A percentile compares a stretch with the other conserved stretches of the same genome.
phyloP scores from a whole-genome alignment of 148 eudicot species.

The Pharnaceum exiguum region DNA sequence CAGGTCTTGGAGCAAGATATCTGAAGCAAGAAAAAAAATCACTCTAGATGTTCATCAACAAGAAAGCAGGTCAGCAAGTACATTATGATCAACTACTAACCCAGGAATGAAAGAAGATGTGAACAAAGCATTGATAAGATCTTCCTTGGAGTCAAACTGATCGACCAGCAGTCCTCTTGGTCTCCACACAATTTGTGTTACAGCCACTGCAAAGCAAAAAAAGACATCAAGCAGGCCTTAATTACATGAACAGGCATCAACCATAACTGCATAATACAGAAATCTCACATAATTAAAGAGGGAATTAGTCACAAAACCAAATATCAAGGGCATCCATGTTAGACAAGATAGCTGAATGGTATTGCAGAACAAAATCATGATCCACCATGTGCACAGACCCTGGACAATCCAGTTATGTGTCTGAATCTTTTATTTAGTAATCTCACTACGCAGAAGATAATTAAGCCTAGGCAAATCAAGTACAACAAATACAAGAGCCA shows the following conservation, averaged over 20 bases:
- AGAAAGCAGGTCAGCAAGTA: neutral
- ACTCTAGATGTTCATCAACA: constrained; percentile 6
- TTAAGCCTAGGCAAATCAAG: no score
- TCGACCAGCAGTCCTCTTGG: constrained; percentile 91
- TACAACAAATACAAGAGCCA: no score
- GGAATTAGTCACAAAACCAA: no score
- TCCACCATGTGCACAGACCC: no score
- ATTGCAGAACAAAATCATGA: no score
- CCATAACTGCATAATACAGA: no score
- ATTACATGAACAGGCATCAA: neutral
- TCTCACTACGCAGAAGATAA: no score
- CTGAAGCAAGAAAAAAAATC: constrained; percentile 22
- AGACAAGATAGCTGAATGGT: no score
- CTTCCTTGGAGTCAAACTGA: constrained; percentile 95
- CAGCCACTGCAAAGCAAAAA: constrained; percentile 63
- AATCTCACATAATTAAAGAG: no score
- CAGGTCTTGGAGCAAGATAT: constrained; percentile 97
- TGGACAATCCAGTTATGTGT: no score
- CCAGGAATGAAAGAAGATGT: constrained; percentile 99
- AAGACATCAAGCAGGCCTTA: constrained; percentile 12
- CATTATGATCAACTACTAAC: constrained; percentile 26
- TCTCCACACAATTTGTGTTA: constrained; percentile 91
- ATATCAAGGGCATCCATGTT: no score
- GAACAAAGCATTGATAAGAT: constrained; percentile 86
- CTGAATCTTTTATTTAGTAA: no score